Conservation (phyloP, 2,329 filamentous ascomycete species). For the Laburnicola sp. region DNA sequence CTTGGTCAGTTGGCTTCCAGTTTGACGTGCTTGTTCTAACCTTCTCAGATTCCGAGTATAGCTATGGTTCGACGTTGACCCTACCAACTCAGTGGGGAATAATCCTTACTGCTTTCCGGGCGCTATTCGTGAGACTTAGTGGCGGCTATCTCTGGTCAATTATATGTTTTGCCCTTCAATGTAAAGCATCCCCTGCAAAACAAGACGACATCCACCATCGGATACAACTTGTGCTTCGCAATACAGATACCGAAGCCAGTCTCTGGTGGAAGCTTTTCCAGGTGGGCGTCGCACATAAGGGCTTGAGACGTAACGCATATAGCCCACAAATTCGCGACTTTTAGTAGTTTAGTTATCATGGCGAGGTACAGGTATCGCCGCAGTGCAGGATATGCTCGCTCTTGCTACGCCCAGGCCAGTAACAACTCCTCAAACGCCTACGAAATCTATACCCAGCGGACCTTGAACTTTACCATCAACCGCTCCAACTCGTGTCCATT, state of each 20-base stretch:
- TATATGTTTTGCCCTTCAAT: conserved; percentile 14
- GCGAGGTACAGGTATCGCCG: conserved; percentile 10
- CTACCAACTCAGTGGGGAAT: conserved; percentile 12
- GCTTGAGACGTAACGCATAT: conserved; percentile 8
- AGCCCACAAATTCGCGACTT: conserved; percentile 3
- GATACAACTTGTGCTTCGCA: conserved; percentile 17
- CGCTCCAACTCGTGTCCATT: conserved; percentile 12
- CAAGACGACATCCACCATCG: conserved; percentile 21
- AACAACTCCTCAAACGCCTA: conserved; percentile 11
- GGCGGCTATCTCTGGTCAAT: conserved; percentile 6
- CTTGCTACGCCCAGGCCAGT: conserved; percentile 12
- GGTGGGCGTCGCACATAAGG: conserved; percentile 13
- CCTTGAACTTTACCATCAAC: conserved; percentile 8
- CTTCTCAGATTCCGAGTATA: neutral
- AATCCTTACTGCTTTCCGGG: conserved; percentile 6
- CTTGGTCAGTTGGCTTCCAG: conserved; percentile 6
- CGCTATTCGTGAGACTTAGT: conserved; percentile 8
- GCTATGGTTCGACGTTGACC: conserved; percentile 9
- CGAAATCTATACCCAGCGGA: conserved; percentile 4
- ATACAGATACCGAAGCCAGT: conserved; percentile 11
- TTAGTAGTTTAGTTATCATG: conserved; percentile 12
- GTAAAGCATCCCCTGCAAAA: conserved; percentile 5
- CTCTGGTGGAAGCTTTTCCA: conserved; percentile 11
- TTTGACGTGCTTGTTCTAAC: neutral
- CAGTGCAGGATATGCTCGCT: conserved; percentile 12